These are phyloP conservation scores for Crepidotus variabilis DNA, from an alignment of 768 basidiomycete genomes.

Conservation along the genomic window DNA sequence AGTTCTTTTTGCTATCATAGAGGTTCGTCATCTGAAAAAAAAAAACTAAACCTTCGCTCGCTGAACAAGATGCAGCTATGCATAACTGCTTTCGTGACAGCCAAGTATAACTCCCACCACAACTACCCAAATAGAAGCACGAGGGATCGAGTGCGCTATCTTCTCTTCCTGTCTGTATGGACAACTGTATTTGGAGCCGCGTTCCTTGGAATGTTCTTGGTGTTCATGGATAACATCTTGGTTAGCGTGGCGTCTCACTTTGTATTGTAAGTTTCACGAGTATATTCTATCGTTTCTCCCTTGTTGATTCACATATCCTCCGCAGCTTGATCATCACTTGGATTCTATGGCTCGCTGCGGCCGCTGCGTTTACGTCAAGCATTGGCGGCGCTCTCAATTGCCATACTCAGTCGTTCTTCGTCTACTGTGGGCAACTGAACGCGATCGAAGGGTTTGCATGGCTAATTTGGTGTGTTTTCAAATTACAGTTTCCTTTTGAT, in stretches of 20 bases:
- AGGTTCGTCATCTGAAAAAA: conserved; percentile 33
- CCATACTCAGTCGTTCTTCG: conserved; percentile 40
- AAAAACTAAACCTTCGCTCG: not conserved
- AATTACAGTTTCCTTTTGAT: not conserved
- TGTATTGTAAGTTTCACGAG: conserved; percentile 49
- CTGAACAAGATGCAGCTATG: conserved; percentile 40
- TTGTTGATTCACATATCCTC: not conserved
- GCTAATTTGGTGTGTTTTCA: conserved; percentile 57
- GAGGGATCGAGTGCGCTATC: conserved; percentile 62
- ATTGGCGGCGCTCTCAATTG: conserved; percentile 73
- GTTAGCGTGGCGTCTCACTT: conserved; percentile 64
- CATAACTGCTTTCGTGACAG: conserved; percentile 69
- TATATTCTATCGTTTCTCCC: not conserved
- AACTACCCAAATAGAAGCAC: conserved; percentile 45
- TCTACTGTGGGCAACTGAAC: conserved; percentile 75
- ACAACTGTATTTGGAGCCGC: conserved; percentile 53
- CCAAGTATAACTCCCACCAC: conserved; percentile 54
- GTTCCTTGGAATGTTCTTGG: conserved; percentile 53
- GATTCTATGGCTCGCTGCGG: conserved; percentile 76
- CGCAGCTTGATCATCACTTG: conserved; percentile 63
- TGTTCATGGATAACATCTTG: conserved; percentile 41
- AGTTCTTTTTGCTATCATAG: conserved; percentile 61
- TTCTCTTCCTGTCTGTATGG: conserved; percentile 72
- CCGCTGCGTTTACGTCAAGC: conserved; percentile 62
- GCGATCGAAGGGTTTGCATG: conserved; percentile 75